Conservation (phyloP, 345 rosid species). For the Dovyalis caffra region DNA sequence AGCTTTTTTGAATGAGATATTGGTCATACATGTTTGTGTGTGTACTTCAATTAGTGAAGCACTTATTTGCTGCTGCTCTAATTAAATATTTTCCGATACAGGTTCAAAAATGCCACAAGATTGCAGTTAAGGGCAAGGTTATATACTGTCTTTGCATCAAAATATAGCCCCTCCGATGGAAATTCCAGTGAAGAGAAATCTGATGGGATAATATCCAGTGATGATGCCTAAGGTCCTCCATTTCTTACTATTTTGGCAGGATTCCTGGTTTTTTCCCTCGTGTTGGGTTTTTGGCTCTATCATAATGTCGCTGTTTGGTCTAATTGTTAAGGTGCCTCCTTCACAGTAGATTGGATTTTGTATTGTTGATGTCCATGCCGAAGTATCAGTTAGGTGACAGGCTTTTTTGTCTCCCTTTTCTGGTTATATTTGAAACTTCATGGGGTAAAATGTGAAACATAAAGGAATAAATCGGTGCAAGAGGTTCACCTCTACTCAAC, state of each 20-base stretch:
- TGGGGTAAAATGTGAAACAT: no score
- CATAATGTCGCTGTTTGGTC: constrained; percentile 20
- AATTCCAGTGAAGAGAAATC: constrained; percentile 9
- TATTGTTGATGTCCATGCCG: no score
- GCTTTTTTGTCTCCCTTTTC: no score
- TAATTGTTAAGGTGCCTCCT: constrained; percentile 7
- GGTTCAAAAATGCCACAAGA: constrained; percentile 5
- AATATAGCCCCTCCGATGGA: constrained; percentile 17
- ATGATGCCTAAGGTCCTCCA: constrained; percentile 29
- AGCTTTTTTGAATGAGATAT: no score
- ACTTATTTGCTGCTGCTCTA: background rate
- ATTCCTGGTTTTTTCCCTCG: constrained; percentile 15
- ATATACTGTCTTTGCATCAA: constrained; percentile 21
- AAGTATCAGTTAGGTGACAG: no score
- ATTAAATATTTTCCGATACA: background rate
- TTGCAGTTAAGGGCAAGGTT: background rate
- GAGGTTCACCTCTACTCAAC: background rate
- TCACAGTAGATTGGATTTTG: background rate
- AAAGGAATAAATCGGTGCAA: no score
- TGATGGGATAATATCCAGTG: background rate
- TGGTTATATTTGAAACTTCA: no score
- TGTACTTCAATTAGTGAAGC: no score
- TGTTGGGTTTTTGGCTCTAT: constrained; percentile 31
- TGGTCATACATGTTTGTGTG: no score
- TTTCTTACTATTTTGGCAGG: constrained; percentile 36